These are phyloP conservation scores for Metschnikowia arizonensis DNA, from an alignment of 805 yeast genomes.

Conservation along the genomic window DNA sequence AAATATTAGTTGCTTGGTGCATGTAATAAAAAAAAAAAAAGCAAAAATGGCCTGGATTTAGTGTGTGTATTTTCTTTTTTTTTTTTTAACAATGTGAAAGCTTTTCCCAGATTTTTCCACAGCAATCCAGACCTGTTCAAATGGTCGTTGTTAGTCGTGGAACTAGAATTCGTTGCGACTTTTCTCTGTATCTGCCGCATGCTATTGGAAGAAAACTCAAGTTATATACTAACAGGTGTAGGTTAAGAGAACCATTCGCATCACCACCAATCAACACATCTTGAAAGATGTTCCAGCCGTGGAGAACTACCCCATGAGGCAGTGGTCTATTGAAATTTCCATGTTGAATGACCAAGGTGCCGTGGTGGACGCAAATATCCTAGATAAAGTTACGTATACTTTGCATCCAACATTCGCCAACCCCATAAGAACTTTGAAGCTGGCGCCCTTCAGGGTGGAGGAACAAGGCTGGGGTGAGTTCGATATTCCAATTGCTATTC, in stretches of 20 bases:
- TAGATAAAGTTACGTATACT: constrained; percentile 89
- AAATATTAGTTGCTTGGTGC: background rate
- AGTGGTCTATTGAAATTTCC: constrained; percentile 79
- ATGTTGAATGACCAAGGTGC: constrained; percentile 76
- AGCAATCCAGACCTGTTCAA: no score
- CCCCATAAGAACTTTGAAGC: constrained; percentile 77
- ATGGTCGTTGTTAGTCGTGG: no score
- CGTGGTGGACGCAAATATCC: constrained; percentile 78
- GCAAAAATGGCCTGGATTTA: no score
- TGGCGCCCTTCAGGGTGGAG: constrained; percentile 79
- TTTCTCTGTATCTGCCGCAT: no score
- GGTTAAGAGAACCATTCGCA: constrained; percentile 82
- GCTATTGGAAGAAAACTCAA: background rate
- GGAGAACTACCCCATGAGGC: constrained; percentile 90
- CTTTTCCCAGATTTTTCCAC: no score
- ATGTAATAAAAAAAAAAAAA: no score
- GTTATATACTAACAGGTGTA: constrained; percentile 20
- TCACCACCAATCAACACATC: constrained; percentile 81
- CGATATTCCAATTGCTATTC: constrained; percentile 76
- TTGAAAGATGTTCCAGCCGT: constrained; percentile 78
- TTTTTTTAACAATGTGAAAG: background rate
- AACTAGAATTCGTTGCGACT: no score
- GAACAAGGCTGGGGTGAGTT: constrained; percentile 99
- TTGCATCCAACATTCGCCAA: constrained; percentile 93
- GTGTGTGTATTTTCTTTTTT: no score